Conservation (phyloP, 2,329 filamentous ascomycete species). For the Pseudocercospora pini-densiflorae region DNA sequence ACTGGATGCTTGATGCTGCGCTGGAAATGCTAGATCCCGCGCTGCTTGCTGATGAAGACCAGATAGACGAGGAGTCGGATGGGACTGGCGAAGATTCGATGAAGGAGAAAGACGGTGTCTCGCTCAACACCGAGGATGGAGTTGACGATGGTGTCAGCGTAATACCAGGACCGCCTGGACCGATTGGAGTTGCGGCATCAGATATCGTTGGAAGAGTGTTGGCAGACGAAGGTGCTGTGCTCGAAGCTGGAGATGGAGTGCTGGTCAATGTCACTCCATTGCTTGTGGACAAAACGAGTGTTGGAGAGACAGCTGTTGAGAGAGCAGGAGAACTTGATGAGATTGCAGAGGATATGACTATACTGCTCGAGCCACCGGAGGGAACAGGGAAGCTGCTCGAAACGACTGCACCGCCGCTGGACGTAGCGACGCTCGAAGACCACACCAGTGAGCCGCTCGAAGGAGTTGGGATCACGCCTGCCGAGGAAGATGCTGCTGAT, state of each 20-base stretch:
- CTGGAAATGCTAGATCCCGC: not conserved
- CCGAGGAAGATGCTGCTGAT: slow-evolving; percentile 4
- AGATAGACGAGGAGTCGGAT: not conserved
- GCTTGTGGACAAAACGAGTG: not conserved
- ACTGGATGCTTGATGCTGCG: not conserved
- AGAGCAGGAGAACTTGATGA: not conserved
- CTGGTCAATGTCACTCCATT: slow-evolving; percentile 13
- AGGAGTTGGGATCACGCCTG: not conserved
- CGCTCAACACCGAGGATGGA: not conserved
- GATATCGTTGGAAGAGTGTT: slow-evolving; percentile 2
- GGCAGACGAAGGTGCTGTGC: not conserved
- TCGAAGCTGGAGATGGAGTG: slow-evolving; percentile 2
- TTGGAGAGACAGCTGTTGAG: slow-evolving; percentile 7
- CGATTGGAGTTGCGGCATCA: not conserved
- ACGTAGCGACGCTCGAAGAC: slow-evolving; percentile 1
- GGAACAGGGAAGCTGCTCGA: not conserved
- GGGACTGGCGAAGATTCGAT: slow-evolving; percentile 4
- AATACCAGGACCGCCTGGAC: not conserved
- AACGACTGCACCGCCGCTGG: not conserved
- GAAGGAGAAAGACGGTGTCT: not conserved
- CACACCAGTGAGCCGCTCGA: not conserved
- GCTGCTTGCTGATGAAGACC: not conserved
- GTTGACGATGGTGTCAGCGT: not conserved
- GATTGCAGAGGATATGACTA: not conserved
- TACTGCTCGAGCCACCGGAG: not conserved